Evolutionary conservation across 441 rosid genomes (phyloP), one percentile per base, ranked within the genome.

Genomic region (Gossypium gossypioides): DNA sequence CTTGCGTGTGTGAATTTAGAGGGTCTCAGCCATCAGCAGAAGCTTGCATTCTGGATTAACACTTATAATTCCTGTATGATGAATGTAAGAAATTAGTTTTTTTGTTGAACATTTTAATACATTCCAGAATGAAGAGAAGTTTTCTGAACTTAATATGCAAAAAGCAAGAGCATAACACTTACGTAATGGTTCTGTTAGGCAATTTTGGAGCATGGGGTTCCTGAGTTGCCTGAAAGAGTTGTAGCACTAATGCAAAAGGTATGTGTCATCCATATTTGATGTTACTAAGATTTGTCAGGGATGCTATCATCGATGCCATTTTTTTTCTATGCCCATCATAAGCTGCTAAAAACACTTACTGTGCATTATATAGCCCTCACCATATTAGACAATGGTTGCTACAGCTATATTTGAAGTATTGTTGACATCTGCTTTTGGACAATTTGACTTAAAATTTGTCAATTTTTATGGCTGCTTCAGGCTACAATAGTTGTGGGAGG

Each of bases 11-110:
- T 86, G 51, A 86, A 77, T 70, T 84, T 89, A 64, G 86, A 83
- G 24, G 91, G 89, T 73, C 91, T 91, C 59, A 86, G 81, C 68
- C 96, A 91, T 82, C 96, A 93, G 80, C 91, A 91, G 81, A 91
- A 91, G 86, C 92, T 91, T 32, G 98, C 98, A 40, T 93, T 93
- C 78, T 91, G 97, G 98, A 89, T 93, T 60, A 93, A 93, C 75
- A 85, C 83, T 51, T 93, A 89, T 72, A 93, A 91, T 76, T 88
- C 96, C 3, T 91, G 96, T 66, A 80, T 89, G 56, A 85, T 91
- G 82, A 89, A 91, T 82, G 98, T 91, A 76, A 88, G 89, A 16
- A 32, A 6, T 34, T 34, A 24, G 76, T 79, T 65, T n/a, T 42
- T 59, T 16, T 48, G 15, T 15, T 3, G 22, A 13, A 37, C 13